Evolutionary conservation across 768 basidiomycete genomes (phyloP).

Genomic region (Leucocoprinus leucothites): DNA sequence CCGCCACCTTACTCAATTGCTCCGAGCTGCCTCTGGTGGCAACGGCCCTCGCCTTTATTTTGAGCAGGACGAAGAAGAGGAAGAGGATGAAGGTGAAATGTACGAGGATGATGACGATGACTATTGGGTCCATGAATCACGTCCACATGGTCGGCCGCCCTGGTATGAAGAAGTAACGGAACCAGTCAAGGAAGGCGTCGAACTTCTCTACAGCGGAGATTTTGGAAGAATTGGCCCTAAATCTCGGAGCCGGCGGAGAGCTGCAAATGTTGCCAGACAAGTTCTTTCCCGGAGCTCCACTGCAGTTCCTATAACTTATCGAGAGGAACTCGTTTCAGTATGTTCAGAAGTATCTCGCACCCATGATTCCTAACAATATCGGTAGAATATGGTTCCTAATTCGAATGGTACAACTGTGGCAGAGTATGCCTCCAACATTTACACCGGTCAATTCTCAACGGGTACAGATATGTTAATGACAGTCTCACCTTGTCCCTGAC

Average conservation of each 20-base stretch:
- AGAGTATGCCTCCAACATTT: slow-evolving; percentile 68
- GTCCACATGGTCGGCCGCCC: neutral
- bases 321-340: slow-evolving; percentile 11
- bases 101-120: slow-evolving; percentile 34
- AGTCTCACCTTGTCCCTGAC: neutral
- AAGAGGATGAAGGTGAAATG: slow-evolving; percentile 25
- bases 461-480: slow-evolving; percentile 33
- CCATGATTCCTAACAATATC: neutral
- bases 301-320: slow-evolving; percentile 23
- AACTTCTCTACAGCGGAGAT: slow-evolving; percentile 71
- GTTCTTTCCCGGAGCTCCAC: slow-evolving; percentile 40
- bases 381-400: slow-evolving; percentile 73
- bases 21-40: slow-evolving; percentile 19
- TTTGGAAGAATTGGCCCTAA: slow-evolving; percentile 65
- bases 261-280: slow-evolving; percentile 45
- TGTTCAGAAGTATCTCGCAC: neutral
- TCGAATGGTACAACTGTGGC: slow-evolving; percentile 79
- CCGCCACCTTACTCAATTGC: slow-evolving; percentile 27
- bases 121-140: slow-evolving; percentile 19
- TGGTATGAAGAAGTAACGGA: slow-evolving; percentile 42
- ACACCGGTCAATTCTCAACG: slow-evolving; percentile 81
- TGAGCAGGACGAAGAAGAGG: slow-evolving; percentile 35
- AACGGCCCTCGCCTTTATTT: slow-evolving; percentile 21
- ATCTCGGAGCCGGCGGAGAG: slow-evolving; percentile 32
- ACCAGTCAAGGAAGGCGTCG: slow-evolving; percentile 61